These are phyloP conservation scores for Cystobasidium ongulense DNA, from an alignment of 768 basidiomycete genomes.

Conservation along the genomic window DNA sequence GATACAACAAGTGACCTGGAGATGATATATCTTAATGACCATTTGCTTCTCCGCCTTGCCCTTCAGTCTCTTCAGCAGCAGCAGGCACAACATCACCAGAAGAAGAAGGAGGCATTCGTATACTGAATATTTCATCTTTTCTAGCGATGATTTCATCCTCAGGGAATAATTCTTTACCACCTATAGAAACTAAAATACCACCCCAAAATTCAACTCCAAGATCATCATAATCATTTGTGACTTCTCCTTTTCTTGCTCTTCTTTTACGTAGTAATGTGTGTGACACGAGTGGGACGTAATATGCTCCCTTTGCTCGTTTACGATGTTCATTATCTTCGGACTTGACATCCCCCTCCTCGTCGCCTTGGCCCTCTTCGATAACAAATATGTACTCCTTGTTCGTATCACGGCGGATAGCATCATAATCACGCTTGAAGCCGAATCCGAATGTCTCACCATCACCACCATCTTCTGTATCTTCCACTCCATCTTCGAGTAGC, in stretches of 20 bases:
- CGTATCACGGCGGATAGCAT: constrained; percentile 16
- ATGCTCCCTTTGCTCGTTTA: constrained; percentile 12
- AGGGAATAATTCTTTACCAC: constrained; percentile 16
- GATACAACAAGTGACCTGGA: too few relatives aligned
- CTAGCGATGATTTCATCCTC: constrained; percentile 16
- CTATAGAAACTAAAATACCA: constrained; percentile 6
- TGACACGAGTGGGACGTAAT: constrained; percentile 20
- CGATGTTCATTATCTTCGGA: not conserved
- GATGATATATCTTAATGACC: too few relatives aligned
- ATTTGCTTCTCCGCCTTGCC: not conserved
- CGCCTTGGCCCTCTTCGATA: constrained; percentile 1
- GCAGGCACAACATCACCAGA: not conserved
- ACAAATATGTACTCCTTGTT: constrained; percentile 10
- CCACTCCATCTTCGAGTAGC: not conserved
- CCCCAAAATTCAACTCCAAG: constrained; percentile 27
- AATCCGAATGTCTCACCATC: constrained; percentile 15
- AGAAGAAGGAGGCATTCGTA: not conserved
- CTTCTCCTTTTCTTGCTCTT: constrained; percentile 26
- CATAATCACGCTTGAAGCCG: constrained; percentile 30
- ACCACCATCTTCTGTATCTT: not conserved
- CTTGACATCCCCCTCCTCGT: not conserved
- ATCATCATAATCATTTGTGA: constrained; percentile 20
- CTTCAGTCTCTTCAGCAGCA: not conserved
- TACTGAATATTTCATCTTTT: constrained; percentile 4
- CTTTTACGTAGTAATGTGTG: constrained; percentile 24